Evolutionary conservation across 331 rosid species (phyloP).

Genomic region (Spiraea crenata): DNA sequence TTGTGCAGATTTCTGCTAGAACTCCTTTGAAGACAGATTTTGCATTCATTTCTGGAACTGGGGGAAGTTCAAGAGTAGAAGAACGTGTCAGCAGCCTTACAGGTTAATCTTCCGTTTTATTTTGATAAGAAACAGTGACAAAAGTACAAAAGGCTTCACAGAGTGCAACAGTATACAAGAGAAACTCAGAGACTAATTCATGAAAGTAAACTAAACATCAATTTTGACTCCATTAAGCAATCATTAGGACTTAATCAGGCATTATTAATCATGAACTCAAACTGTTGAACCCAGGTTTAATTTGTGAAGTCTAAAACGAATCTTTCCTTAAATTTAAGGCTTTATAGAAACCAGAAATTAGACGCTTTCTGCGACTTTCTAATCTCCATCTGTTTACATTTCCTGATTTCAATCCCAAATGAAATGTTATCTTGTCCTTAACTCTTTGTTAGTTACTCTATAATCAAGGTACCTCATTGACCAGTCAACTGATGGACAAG

Average conservation of each 20-base stretch:
- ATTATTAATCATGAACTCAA: background rate
- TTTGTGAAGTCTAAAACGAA: background rate
- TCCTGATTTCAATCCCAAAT: slow-evolving; percentile 19
- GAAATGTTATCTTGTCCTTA: background rate
- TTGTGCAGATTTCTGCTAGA: slow-evolving; percentile 70
- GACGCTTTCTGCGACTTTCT: background rate
- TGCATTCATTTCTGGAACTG: slow-evolving; percentile 69
- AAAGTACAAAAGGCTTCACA: slow-evolving; percentile 1
- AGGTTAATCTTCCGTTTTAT: slow-evolving; percentile 46
- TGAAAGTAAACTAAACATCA: background rate
- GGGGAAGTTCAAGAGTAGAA: slow-evolving; percentile 53
- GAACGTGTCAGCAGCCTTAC: slow-evolving; percentile 72
- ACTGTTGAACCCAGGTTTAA: background rate
- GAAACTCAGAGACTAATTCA: background rate
- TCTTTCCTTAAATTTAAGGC: background rate
- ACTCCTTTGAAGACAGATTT: slow-evolving; percentile 74
- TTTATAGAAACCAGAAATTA: background rate
- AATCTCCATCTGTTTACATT: background rate
- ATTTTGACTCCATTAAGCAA: background rate
- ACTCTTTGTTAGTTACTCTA: slow-evolving; percentile 23
- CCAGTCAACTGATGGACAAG: slow-evolving; percentile 69
- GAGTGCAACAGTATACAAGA: background rate
- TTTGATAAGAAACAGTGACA: background rate
- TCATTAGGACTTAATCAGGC: slow-evolving; percentile 2
- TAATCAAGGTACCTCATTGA: slow-evolving; percentile 62